Conservation (phyloP, 2,329 filamentous ascomycete species). For the Phyllosticta citribraziliensis region DNA sequence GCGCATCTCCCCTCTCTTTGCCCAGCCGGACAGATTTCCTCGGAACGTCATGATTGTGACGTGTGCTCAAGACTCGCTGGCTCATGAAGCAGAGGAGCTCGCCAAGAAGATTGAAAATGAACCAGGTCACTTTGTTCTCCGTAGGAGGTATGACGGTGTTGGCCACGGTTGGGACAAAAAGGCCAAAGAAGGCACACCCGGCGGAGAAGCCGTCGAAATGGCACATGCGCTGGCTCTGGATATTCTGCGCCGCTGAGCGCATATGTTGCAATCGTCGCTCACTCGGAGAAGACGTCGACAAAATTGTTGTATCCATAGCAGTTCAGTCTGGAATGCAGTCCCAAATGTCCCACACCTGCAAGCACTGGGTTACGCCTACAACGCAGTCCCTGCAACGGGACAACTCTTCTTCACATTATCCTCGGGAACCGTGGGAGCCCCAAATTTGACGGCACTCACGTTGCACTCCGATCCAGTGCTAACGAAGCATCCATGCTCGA, state of each 20-base stretch:
- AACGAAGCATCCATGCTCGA: too few species aligned
- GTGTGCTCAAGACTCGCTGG: constrained; percentile 28
- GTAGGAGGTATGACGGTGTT: constrained; percentile 20
- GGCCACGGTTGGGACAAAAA: constrained; percentile 32
- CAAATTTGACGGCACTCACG: too few species aligned
- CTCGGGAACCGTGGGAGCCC: too few species aligned
- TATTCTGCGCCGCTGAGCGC: constrained; percentile 3
- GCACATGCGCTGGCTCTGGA: constrained; percentile 23
- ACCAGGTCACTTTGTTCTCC: constrained; percentile 15
- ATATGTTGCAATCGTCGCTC: background rate
- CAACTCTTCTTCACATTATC: too few species aligned
- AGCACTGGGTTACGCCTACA: too few species aligned
- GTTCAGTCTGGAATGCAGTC: too few species aligned
- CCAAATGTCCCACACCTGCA: too few species aligned
- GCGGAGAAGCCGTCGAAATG: constrained; percentile 18
- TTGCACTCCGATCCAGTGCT: too few species aligned
- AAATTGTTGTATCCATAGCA: too few species aligned
- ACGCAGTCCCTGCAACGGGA: too few species aligned
- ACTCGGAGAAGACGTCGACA: background rate
- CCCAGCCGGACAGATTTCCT: constrained; percentile 16
- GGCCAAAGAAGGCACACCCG: constrained; percentile 16
- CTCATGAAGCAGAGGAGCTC: constrained; percentile 26
- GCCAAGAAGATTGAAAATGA: constrained; percentile 18
- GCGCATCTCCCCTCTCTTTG: constrained; percentile 26
- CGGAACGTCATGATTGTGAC: constrained; percentile 24